A percentile compares a stretch with the other conserved stretches of the same genome.
Evolutionary conservation across 768 basidiomycete genomes (phyloP).

Genomic region (Boletellus emodensis): DNA sequence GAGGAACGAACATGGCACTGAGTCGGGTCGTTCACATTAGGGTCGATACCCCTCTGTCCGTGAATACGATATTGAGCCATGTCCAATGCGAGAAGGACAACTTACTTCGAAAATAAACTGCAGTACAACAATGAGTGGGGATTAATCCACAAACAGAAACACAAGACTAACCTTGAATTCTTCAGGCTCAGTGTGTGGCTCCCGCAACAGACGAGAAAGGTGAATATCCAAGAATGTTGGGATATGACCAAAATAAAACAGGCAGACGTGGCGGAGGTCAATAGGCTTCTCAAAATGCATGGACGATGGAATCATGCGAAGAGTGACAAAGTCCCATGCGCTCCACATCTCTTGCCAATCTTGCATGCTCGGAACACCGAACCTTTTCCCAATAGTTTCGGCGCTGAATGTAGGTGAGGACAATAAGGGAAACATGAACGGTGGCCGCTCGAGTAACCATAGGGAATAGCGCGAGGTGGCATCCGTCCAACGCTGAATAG

Average conservation of each 20-base stretch:
- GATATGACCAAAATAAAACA: conserved; percentile 97
- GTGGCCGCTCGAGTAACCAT: conserved; percentile 87
- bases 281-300: conserved; percentile 92
- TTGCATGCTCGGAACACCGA: conserved; percentile 63
- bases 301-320: conserved; percentile 78
- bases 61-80: conserved; percentile 5
- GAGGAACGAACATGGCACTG: conserved; percentile 67
- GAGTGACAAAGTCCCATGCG: conserved; percentile 82
- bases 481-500: conserved; percentile 85
- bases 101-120: conserved; percentile 75
- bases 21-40: conserved; percentile 85
- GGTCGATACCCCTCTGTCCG: conserved; percentile 88
- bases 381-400: conserved; percentile 31
- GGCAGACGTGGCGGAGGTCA: conserved; percentile 88
- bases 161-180: conserved; percentile 57
- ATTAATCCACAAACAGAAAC: background rate
- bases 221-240: conserved; percentile 92
- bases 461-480: conserved; percentile 67
- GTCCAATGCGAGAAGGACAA: background rate
- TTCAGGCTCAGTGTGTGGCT: conserved; percentile 81
- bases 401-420: conserved; percentile 32
- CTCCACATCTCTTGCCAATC: conserved; percentile 89
- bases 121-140: conserved; percentile 1
- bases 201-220: conserved; percentile 65
- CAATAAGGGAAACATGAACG: conserved; percentile 70